These are phyloP conservation scores for Paramecium caudatum DNA, from an alignment of 73 alveolate species.

Conservation along the genomic window DNA sequence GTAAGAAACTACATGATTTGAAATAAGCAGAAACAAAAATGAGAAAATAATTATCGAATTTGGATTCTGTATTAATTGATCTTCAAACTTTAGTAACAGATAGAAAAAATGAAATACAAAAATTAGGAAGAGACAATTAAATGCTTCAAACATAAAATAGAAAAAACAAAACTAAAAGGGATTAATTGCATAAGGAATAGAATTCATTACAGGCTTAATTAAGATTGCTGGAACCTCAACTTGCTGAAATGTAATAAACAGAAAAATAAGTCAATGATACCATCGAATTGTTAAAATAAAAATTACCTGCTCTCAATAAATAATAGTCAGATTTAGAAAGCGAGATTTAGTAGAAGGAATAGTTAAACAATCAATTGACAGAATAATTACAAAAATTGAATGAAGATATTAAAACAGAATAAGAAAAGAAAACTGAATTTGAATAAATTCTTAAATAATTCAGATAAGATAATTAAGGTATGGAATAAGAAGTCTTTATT, in stretches of 20 bases:
- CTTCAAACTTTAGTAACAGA: conserved; percentile 17
- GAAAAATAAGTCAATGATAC: background rate
- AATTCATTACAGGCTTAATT: background rate
- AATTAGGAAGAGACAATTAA: background rate
- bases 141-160: background rate
- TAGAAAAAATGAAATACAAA: background rate
- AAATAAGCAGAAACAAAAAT: background rate
- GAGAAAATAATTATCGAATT: background rate
- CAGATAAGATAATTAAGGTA: background rate
- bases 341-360: background rate
- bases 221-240: background rate
- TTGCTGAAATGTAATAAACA: background rate
- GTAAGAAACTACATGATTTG: conserved; percentile 52
- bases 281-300: background rate
- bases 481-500: background rate
- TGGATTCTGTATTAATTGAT: background rate
- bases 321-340: background rate
- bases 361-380: background rate
- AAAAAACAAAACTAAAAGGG: conserved; percentile 8
- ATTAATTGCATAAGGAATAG: conserved; percentile 12
- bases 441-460: background rate
- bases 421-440: background rate
- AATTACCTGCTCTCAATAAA: background rate
- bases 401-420: background rate
- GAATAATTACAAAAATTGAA: background rate